Conservation (phyloP, 2,329 filamentous ascomycete genomes). For the Diaporthe sp. region DNA sequence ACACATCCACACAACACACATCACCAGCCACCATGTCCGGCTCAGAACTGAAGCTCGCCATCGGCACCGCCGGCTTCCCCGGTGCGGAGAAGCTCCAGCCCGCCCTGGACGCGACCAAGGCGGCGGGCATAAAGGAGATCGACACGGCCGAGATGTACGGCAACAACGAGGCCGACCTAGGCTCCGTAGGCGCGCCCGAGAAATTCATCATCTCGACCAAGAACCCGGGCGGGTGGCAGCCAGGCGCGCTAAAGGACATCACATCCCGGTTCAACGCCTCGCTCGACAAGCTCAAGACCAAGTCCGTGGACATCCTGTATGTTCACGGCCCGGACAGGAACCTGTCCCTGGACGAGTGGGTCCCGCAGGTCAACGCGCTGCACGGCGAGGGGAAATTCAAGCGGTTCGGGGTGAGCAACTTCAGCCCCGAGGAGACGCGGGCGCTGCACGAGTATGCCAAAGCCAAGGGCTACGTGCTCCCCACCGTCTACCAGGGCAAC, state of each 20-base stretch:
- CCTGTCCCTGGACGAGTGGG: slow-evolving; percentile 52
- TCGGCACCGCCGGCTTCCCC: neutral
- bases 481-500: slow-evolving; percentile 55
- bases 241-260: slow-evolving; percentile 11
- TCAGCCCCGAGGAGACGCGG: slow-evolving; percentile 77
- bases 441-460: slow-evolving; percentile 70
- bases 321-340: slow-evolving; percentile 34
- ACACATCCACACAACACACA: too few relatives aligned
- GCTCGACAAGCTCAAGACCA: slow-evolving; percentile 28
- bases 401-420: slow-evolving; percentile 75
- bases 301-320: slow-evolving; percentile 40
- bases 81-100: neutral
- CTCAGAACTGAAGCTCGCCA: neutral
- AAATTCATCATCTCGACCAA: slow-evolving; percentile 32
- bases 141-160: slow-evolving; percentile 35
- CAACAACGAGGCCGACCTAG: slow-evolving; percentile 32
- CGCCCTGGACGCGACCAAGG: slow-evolving; percentile 17
- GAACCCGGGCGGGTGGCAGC: slow-evolving; percentile 30
- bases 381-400: slow-evolving; percentile 77
- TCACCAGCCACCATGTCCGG: neutral
- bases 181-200: slow-evolving; percentile 9
- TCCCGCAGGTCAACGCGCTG: slow-evolving; percentile 69
- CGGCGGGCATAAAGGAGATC: slow-evolving; percentile 29
- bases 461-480: slow-evolving; percentile 51
- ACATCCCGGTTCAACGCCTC: slow-evolving; percentile 11